These are phyloP conservation scores for Ananas comosus DNA, from an alignment of 176 grass and related monocot species.

Conservation along the genomic window DNA sequence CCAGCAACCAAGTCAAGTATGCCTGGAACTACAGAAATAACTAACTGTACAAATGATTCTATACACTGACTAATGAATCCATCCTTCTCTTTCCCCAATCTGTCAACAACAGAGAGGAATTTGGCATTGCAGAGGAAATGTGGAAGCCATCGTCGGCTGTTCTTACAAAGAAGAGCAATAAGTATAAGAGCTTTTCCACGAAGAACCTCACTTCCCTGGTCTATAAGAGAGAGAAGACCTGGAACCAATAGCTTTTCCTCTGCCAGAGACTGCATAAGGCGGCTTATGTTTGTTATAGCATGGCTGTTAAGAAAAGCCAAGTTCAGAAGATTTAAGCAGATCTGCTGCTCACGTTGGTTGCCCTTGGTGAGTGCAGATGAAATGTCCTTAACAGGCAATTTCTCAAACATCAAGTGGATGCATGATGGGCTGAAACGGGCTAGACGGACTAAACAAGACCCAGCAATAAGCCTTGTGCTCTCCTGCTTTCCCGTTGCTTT, in stretches of 20 bases:
- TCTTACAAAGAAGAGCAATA: conserved; percentile 87
- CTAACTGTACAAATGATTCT: conserved; percentile 70
- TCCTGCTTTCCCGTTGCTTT: conserved; percentile 91
- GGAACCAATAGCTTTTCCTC: conserved; percentile 86
- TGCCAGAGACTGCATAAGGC: conserved; percentile 49
- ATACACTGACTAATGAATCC: conserved; percentile 73
- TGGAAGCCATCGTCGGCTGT: conserved; percentile 84
- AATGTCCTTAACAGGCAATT: conserved; percentile 64
- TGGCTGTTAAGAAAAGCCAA: conserved; percentile 62
- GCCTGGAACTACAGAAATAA: conserved; percentile 53
- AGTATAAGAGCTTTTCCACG: conserved; percentile 87
- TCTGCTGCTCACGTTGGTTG: conserved; percentile 83
- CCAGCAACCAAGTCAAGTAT: conserved; percentile 74
- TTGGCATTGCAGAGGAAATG: conserved; percentile 83
- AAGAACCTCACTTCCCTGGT: conserved; percentile 72
- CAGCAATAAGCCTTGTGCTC: conserved; percentile 75
- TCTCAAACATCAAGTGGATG: conserved; percentile 71
- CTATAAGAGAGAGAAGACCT: conserved; percentile 55
- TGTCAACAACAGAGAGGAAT: conserved; percentile 72
- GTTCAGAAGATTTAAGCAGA: conserved; percentile 75
- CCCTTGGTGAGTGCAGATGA: conserved; percentile 68
- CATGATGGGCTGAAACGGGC: conserved; percentile 75
- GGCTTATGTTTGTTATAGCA: conserved; percentile 60
- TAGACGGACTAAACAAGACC: conserved; percentile 80
- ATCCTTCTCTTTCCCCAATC: conserved; percentile 80